Evolutionary conservation across 1,139 yeast genomes (phyloP).

Genomic region (Pichia cactophila): DNA sequence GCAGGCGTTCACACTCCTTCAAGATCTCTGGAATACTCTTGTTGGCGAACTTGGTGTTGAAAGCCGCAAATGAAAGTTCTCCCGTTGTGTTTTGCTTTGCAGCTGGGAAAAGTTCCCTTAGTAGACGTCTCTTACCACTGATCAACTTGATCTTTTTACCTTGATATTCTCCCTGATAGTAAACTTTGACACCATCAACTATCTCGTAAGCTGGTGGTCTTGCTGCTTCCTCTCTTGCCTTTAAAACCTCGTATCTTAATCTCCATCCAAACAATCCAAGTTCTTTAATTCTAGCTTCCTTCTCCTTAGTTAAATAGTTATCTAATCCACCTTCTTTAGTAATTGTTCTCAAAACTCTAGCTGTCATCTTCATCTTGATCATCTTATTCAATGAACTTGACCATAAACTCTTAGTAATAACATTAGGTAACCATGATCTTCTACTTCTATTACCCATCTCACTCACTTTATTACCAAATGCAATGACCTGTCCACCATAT

Average conservation of each 20-base stretch:
- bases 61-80: conserved; percentile 38
- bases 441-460: conserved; percentile 67
- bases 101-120: conserved; percentile 45
- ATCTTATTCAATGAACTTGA: conserved; percentile 63
- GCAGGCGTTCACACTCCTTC: conserved; percentile 27
- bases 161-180: conserved; percentile 38
- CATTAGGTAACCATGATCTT: conserved; percentile 78
- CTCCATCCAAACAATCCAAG: conserved; percentile 91
- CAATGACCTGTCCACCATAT: conserved; percentile 81
- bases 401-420: conserved; percentile 70
- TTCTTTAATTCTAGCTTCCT: conserved; percentile 83
- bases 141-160: conserved; percentile 42
- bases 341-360: conserved; percentile 78
- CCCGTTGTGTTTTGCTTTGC: conserved; percentile 40
- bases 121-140: conserved; percentile 58
- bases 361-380: conserved; percentile 56
- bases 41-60: conserved; percentile 35
- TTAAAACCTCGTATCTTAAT: conserved; percentile 65
- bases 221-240: conserved; percentile 24
- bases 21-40: conserved; percentile 39
- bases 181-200: conserved; percentile 39
- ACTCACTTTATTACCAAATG: conserved; percentile 69
- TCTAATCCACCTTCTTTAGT: conserved; percentile 93
- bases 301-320: conserved; percentile 76
- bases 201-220: conserved; percentile 22